Base-by-base conservation (phyloP, 2,329 filamentous ascomycete genomes). In the Sphaerulina populicola region DNA sequence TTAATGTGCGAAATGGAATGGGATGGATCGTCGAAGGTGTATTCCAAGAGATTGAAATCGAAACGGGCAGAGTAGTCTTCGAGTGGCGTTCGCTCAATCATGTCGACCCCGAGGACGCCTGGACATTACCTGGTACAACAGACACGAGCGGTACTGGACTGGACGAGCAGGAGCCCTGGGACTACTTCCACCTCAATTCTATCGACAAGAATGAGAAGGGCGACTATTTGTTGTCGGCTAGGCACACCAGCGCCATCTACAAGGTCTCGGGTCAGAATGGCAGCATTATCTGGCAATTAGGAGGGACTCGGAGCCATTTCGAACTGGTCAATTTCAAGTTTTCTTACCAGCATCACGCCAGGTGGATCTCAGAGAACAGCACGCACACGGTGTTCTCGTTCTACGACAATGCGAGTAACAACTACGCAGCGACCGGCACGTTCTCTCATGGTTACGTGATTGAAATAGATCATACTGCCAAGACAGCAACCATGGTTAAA, bases 81-180 rank as follows among this genome's bases (percentile, higher is more conserved):
- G 78, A 82, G 57, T 82, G 79, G 79, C 72, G 71, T 29, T 76
- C 74, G 55, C 65, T 81, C 8, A 77, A 80, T 51, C 75, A 81
- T 62, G 69, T 79, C n/a, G 68, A 71, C 39, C 76, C 75, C 1
- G 69, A 72, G 37, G 71, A 75, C 69, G 68, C 62, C 62, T 66
- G 73, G 64, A 76, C 73, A 33, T 66, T 67, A 51, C 72, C 74
- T 5, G 64, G 63, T 21, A 68, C 70, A 29, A 69, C 67, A 2
- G 68, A 69, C 51, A 69, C 66, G 1, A 67, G 72, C 29, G 74
- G 75, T n/a, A 71, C 73, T 30, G 75, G 74, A 18, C 59, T 75
- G 50, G 65, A 70, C 33, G 68, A 71, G 44, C 62, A 68, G 50
- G 71, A 71, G 12, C 72, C 74, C 1, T 79, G 72, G 68, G 77